Percentiles rank a stretch among this genome's conserved stretches.
Conservation (phyloP, 805 yeast species). For the Candida peoriensis region DNA sequence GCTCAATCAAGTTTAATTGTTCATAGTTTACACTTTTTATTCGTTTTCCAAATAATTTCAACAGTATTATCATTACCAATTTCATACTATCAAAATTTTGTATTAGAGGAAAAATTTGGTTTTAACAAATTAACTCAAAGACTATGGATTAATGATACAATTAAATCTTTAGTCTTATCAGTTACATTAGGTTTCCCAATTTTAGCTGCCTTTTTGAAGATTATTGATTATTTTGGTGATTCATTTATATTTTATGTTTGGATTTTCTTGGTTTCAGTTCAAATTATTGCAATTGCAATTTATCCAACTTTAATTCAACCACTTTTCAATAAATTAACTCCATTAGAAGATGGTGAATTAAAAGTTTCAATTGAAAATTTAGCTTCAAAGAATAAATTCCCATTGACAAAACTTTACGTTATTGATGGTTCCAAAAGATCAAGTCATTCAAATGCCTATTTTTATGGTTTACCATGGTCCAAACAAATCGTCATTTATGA, state of each 20-base stretch:
- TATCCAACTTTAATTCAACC: slow-evolving; percentile 89
- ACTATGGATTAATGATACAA: slow-evolving; percentile 67
- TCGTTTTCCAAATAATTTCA: slow-evolving; percentile 44
- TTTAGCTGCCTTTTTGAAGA: slow-evolving; percentile 69
- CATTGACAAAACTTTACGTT: slow-evolving; percentile 78
- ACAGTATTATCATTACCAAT: slow-evolving; percentile 61
- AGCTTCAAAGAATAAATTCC: slow-evolving; percentile 75
- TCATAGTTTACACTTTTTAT: slow-evolving; percentile 64
- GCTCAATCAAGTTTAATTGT: slow-evolving; percentile 54
- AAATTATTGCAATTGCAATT: slow-evolving; percentile 67
- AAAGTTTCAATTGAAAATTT: slow-evolving; percentile 74
- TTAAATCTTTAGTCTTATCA: slow-evolving; percentile 55
- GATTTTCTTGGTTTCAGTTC: slow-evolving; percentile 63
- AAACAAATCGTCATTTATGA: slow-evolving; percentile 94
- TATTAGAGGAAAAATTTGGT: slow-evolving; percentile 87
- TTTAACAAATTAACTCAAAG: slow-evolving; percentile 79
- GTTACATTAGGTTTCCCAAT: slow-evolving; percentile 66
- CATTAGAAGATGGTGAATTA: slow-evolving; percentile 86
- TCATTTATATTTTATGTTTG: slow-evolving; percentile 78
- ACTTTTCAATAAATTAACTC: slow-evolving; percentile 83
- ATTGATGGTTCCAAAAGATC: slow-evolving; percentile 97
- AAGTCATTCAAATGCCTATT: slow-evolving; percentile 94
- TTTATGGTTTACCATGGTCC: slow-evolving; percentile 94
- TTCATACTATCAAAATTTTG: slow-evolving; percentile 73
- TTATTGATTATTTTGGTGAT: slow-evolving; percentile 76